These are phyloP conservation scores for Aspergillus leporis DNA, from an alignment of 495 filamentous ascomycete species.

Conservation along the genomic window DNA sequence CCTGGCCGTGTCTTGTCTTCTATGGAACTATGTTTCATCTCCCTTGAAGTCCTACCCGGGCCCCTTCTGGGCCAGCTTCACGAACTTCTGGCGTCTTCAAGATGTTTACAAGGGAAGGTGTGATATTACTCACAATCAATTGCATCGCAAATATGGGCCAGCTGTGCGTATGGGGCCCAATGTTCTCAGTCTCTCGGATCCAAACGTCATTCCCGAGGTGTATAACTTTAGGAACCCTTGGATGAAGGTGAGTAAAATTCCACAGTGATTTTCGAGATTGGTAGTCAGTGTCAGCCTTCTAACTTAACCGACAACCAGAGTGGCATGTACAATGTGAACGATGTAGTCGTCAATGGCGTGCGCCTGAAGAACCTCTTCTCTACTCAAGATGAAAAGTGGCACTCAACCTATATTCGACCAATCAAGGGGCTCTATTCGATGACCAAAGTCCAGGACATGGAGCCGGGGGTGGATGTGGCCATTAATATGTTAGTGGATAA, in stretches of 20 bases:
- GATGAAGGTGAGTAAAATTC: constrained; percentile 28
- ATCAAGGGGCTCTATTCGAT: constrained; percentile 29
- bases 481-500: constrained; percentile 28
- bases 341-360: constrained; percentile 23
- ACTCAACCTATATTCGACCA: constrained; percentile 28
- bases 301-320: constrained; percentile 16
- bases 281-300: not conserved
- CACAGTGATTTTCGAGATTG: not conserved
- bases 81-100: constrained; percentile 30
- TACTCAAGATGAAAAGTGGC: constrained; percentile 31
- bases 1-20: constrained; percentile 3
- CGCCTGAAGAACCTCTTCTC: constrained; percentile 33
- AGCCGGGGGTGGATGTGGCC: constrained; percentile 27
- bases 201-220: constrained; percentile 31
- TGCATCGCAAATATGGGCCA: constrained; percentile 37
- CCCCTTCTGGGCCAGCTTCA: constrained; percentile 24
- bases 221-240: constrained; percentile 33
- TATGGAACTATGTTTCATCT: constrained; percentile 27
- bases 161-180: constrained; percentile 41
- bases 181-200: constrained; percentile 37
- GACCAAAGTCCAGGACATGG: constrained; percentile 30
- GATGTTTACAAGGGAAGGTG: constrained; percentile 28
- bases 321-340: constrained; percentile 30
- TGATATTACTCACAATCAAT: constrained; percentile 27
- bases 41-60: constrained; percentile 30